A percentile compares a stretch with the other conserved stretches of the same genome.
phyloP scores from a whole-genome alignment of 306 rosid species.

The Lathyrus sativus region DNA sequence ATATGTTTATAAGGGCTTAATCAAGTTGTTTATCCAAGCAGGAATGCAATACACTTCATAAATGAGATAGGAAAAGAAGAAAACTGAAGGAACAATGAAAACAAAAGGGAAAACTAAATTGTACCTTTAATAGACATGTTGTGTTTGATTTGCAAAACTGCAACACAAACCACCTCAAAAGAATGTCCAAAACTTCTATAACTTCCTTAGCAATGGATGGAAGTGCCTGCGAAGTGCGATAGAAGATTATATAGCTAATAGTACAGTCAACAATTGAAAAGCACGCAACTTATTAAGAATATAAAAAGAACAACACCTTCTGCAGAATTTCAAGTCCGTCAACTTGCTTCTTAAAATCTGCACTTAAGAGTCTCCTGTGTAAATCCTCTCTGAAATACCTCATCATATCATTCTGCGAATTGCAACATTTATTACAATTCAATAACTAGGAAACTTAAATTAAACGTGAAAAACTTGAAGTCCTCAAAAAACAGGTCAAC shows the following conservation, averaged over 20 bases:
- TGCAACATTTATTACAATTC: conserved; percentile 28
- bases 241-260: conserved; percentile 18
- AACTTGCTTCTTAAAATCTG: conserved; percentile 96
- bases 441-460: conserved; percentile 28
- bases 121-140: conserved; percentile 91
- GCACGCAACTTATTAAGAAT: conserved; percentile 10
- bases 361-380: conserved; percentile 86
- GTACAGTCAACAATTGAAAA: conserved; percentile 22
- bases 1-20: background rate
- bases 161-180: conserved; percentile 89
- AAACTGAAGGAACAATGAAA: conserved; percentile 7
- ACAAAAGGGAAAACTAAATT: conserved; percentile 10
- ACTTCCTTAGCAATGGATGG: conserved; percentile 78
- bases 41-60: background rate
- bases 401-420: conserved; percentile 86
- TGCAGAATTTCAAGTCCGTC: conserved; percentile 96
- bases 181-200: conserved; percentile 89
- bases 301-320: conserved; percentile 56
- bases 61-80: background rate
- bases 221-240: conserved; percentile 67
- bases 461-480: conserved; percentile 12
- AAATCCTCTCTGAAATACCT: conserved; percentile 95
- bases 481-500: conserved; percentile 42
- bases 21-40: background rate
- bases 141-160: conserved; percentile 99